Conservation (phyloP, 1,284 basidiomycete species). For the Sporisorium sorghi region DNA sequence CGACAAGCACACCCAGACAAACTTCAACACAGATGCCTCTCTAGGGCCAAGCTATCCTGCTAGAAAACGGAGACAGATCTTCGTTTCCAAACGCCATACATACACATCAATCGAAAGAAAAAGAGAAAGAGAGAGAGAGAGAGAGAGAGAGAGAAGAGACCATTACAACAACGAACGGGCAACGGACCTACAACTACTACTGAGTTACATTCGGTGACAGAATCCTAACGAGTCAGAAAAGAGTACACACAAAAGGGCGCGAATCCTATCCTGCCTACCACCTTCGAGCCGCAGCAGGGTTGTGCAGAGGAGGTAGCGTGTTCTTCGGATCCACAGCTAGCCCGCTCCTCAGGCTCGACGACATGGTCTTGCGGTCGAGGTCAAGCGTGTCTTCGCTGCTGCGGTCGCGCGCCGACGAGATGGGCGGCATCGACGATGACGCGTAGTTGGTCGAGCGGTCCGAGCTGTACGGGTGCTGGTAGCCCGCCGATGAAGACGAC, state of each 20-base stretch:
- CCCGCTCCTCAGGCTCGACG: conserved; percentile 28
- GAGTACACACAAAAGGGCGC: neutral
- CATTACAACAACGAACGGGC: conserved; percentile 8
- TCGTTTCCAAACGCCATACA: neutral
- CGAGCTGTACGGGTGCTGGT: conserved; percentile 54
- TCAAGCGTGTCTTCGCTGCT: conserved; percentile 32
- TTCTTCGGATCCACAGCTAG: conserved; percentile 32
- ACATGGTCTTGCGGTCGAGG: conserved; percentile 40
- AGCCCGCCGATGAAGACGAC: conserved; percentile 18
- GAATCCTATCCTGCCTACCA: conserved; percentile 33
- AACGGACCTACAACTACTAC: neutral
- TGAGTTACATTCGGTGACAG: conserved; percentile 10
- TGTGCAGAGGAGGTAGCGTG: conserved; percentile 47
- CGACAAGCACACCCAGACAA: no score
- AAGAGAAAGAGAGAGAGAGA: neutral
- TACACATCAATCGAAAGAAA: neutral
- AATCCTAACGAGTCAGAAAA: conserved; percentile 8
- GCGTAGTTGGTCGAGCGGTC: conserved; percentile 50
- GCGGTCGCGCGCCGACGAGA: conserved; percentile 42
- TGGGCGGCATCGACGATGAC: conserved; percentile 39
- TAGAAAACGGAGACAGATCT: neutral
- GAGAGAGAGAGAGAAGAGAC: neutral
- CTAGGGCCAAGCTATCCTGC: neutral
- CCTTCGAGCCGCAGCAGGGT: conserved; percentile 26
- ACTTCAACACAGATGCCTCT: no score